Evolutionary conservation across 495 filamentous ascomycete species (phyloP), one percentile per base, ranked within the genome.

Genomic region (Baudoinia panamericana): DNA sequence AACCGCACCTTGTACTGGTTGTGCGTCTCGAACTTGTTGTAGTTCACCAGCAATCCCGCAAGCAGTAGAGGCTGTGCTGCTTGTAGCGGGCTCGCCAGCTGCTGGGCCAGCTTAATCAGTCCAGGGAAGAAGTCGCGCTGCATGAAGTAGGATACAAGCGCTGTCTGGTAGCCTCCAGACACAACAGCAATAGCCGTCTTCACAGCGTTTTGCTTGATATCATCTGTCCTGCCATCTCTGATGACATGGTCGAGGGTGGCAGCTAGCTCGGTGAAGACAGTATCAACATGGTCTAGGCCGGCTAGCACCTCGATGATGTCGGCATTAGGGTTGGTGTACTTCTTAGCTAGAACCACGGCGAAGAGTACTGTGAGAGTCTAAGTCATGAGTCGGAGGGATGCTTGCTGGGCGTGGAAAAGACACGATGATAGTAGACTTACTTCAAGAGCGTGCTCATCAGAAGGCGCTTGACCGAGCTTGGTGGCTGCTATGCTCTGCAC

Each of bases 11-110:
- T 81, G 54, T 97, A 97, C 5, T 90, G 90, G 50, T 97, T 97
- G 60, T 93, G 90, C 42, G 92, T 84, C 63, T 97, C 90, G 52
- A 96, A 97, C 61, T 95, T 97, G 70, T 95, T 95, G 70, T 95
- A 96, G 61, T 97, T 97, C 49, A 82, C 84, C 39, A 97, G 64
- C n/a, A 94, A 63, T 6, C 88, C 92, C 4, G 94, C 64, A 27
- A 95, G 69, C 21, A 80, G 71, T 43, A 95, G 87, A 1, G 88
- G 81, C 39, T 82, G 73, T 19, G 83, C 67, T 32, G 71, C 72
- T 47, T 74, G 64, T 1, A 67, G 58, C 3, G 69, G 61, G 35
- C 66, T 68, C 25, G 86, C 80, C 9, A 75, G 70, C 41, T 93
- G 85, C 63, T 93, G 83, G 39, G 93, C 76, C 55, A 84, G 84